Evolutionary conservation across 208 protist species (phyloP), one percentile per base, ranked within the genome.

Genomic region (Leptomonas pyrrhocoris): DNA sequence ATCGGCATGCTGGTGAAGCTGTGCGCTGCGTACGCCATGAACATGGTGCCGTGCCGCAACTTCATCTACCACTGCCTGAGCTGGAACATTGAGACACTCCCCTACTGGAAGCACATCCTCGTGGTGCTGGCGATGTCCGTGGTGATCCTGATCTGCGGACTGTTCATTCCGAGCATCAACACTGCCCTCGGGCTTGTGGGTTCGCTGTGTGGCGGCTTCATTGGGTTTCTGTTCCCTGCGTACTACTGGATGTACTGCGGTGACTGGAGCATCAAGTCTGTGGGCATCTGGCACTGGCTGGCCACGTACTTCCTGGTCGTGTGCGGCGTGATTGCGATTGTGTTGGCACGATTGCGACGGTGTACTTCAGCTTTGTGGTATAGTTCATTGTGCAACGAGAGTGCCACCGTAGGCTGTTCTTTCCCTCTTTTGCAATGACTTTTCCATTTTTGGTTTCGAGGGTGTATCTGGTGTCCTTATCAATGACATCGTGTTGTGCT

Each of bases 91-190:
- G 75, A 90, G 4, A 79, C 73, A 21, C 40, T 89, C 40, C 74
- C 88, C 53, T 94, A 89, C 70, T 89, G 83, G 83, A 88, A 81
- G 67, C 84, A 94, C 68, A 74, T 75, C 34, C 25, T 70, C 48
- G 72, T 75, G 12, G 61, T 87, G 8, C 60, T 79, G 0, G 2
- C 49, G 28, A 65, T 83, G 25, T 84, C 81, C n/a, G 23, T 46
- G 19, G 27, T 83, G 13, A 55, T 77, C 4, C 73, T 87, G 21
- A 36, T 94, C 6, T 12, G 68, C 5, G 89, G 84, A 19, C 74
- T 94, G n/a, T 88, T 94, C 61, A 79, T 94, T 45, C 85, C 88
- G 16, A 83, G 79, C 63, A 80, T 96, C 50, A 89, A 84, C 49
- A 56, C 89, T 0, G 85, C 89, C 2, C 91, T 94, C 50, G 80